Conservation (phyloP, 2,329 filamentous ascomycete species). For the Clarireedia sp. region DNA sequence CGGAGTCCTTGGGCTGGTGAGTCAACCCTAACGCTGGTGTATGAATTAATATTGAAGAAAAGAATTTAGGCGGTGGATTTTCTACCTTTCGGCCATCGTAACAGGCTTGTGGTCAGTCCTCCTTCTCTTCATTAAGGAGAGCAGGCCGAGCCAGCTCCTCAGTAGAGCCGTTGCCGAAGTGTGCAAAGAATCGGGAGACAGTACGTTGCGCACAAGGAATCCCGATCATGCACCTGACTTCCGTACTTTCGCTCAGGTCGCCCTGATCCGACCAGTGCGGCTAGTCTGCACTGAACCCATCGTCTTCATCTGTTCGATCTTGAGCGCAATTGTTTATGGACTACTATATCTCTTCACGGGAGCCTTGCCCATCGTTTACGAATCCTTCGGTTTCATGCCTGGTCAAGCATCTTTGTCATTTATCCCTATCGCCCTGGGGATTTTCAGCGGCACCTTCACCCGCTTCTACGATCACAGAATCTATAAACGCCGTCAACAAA, state of each 20-base stretch:
- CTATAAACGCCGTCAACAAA: slow-evolving; percentile 16
- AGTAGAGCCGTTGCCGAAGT: slow-evolving; percentile 27
- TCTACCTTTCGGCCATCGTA: slow-evolving; percentile 35
- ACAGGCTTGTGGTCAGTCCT: slow-evolving; percentile 30
- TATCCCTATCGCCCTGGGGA: slow-evolving; percentile 33
- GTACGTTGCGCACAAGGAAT: slow-evolving; percentile 28
- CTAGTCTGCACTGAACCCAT: slow-evolving; percentile 42
- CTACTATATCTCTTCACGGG: slow-evolving; percentile 43
- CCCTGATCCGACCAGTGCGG: slow-evolving; percentile 33
- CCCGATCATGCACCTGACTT: slow-evolving; percentile 34
- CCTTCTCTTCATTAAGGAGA: slow-evolving; percentile 35
- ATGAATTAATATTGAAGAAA: neutral
- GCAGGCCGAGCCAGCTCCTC: slow-evolving; percentile 36
- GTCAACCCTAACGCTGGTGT: neutral
- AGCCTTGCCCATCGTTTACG: slow-evolving; percentile 34
- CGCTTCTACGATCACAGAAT: slow-evolving; percentile 36
- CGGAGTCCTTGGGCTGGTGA: slow-evolving; percentile 32
- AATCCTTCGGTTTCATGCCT: slow-evolving; percentile 28
- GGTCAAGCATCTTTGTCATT: slow-evolving; percentile 34
- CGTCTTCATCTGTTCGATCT: slow-evolving; percentile 35
- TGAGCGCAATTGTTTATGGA: slow-evolving; percentile 36
- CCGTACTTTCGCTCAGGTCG: slow-evolving; percentile 31
- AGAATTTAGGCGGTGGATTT: slow-evolving; percentile 36
- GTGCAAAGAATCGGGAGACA: slow-evolving; percentile 19
- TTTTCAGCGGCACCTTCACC: slow-evolving; percentile 35